phyloP scores from a whole-genome alignment of 2,329 filamentous ascomycete genomes.

The Alternaria triticina region DNA sequence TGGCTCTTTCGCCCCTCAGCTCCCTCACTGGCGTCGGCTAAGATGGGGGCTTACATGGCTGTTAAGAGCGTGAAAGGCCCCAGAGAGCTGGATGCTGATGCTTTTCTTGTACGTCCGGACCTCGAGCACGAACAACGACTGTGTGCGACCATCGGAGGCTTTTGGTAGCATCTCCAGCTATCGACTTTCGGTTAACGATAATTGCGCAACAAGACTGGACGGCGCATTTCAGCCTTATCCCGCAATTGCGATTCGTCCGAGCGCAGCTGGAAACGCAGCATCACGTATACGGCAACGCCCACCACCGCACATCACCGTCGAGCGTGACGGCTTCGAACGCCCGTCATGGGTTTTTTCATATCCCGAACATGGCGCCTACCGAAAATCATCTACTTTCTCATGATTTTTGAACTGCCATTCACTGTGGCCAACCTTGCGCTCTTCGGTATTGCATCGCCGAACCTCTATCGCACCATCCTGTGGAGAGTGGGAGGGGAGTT shows the following conservation, averaged over 20 bases:
- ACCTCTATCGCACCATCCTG: slow-evolving; percentile 73
- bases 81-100: slow-evolving; percentile 11
- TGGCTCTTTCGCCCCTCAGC: slow-evolving; percentile 30
- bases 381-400: slow-evolving; percentile 60
- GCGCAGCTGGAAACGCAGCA: slow-evolving; percentile 10
- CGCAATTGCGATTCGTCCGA: slow-evolving; percentile 8
- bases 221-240: slow-evolving; percentile 4
- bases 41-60: slow-evolving; percentile 21
- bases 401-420: slow-evolving; percentile 70
- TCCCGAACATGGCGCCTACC: slow-evolving; percentile 62
- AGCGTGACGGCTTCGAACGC: not conserved
- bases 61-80: slow-evolving; percentile 34
- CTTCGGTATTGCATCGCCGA: slow-evolving; percentile 75
- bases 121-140: slow-evolving; percentile 12
- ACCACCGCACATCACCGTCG: not conserved
- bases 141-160: slow-evolving; percentile 15
- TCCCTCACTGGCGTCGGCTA: slow-evolving; percentile 21
- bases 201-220: not conserved
- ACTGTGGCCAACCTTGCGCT: slow-evolving; percentile 71
- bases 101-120: slow-evolving; percentile 7
- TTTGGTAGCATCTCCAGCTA: not conserved
- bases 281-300: not conserved
- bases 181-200: not conserved
- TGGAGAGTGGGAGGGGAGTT: slow-evolving; percentile 75
- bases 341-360: slow-evolving; percentile 55